These are phyloP conservation scores for Malania oleifera DNA, from an alignment of 164 flowering plant genomes.

Conservation along the genomic window DNA sequence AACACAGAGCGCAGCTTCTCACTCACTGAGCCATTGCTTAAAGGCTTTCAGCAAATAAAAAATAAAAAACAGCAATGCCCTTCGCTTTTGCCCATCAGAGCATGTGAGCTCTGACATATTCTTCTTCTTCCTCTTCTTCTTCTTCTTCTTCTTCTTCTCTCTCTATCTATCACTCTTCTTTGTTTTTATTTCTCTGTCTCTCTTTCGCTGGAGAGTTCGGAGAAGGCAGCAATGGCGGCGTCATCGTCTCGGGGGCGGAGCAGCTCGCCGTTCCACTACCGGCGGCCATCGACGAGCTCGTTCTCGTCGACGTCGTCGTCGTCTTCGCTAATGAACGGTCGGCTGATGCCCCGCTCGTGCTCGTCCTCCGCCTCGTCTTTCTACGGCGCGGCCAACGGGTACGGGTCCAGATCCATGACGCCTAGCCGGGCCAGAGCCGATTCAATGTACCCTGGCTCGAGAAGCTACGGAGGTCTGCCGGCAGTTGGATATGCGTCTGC, in stretches of 20 bases:
- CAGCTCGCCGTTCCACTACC: constrained; percentile 77
- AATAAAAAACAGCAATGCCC: constrained; percentile 15
- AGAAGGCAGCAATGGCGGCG: constrained; percentile 42
- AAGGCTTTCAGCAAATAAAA: background rate
- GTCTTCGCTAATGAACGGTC: constrained; percentile 47
- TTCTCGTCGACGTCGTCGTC: constrained; percentile 69
- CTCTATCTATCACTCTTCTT: constrained; percentile 8
- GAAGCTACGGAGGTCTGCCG: constrained; percentile 23
- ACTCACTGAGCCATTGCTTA: constrained; percentile 1
- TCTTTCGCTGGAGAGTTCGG: constrained; percentile 13
- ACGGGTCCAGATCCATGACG: constrained; percentile 57
- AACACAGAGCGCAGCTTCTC: constrained; percentile 2
- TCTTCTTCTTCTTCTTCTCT: constrained; percentile 4
- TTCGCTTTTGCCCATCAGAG: constrained; percentile 30
- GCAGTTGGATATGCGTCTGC: constrained; percentile 40
- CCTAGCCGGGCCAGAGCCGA: constrained; percentile 44
- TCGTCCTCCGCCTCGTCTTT: constrained; percentile 58
- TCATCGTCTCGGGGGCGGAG: constrained; percentile 77
- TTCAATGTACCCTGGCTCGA: constrained; percentile 27
- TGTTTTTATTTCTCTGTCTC: constrained; percentile 1
- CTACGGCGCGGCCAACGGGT: constrained; percentile 38
- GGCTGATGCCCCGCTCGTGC: constrained; percentile 64
- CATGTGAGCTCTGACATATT: constrained; percentile 70
- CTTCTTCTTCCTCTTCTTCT: constrained; percentile 20
- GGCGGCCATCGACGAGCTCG: constrained; percentile 53